Conservation (phyloP, 371 early-diverging fungal species). For the Syncephalastrum sp. region DNA sequence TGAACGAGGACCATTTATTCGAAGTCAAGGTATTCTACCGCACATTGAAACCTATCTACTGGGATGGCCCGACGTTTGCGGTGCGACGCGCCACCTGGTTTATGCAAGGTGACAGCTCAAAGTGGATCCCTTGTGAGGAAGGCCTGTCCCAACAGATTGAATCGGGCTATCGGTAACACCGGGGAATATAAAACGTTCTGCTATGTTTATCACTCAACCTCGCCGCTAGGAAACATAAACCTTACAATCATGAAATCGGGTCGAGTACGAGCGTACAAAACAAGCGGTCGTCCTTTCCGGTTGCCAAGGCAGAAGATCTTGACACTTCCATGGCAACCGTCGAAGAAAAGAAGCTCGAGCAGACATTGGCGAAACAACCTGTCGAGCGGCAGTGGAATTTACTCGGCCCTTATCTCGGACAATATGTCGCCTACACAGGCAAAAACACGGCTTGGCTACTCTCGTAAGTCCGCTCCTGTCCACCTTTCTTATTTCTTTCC, state of each 20-base stretch:
- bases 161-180: constrained; percentile 69
- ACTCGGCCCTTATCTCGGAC: constrained; percentile 75
- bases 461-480: constrained; percentile 40
- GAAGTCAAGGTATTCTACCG: constrained; percentile 73
- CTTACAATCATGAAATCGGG: constrained; percentile 5
- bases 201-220: not conserved
- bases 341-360: constrained; percentile 38
- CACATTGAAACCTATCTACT: constrained; percentile 76
- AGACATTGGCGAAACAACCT: constrained; percentile 28
- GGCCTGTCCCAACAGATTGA: constrained; percentile 78
- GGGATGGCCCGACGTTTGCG: constrained; percentile 81
- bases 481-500: not conserved
- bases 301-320: constrained; percentile 14
- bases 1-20: constrained; percentile 77
- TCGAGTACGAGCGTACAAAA: constrained; percentile 20
- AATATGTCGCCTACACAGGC: constrained; percentile 71
- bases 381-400: constrained; percentile 66
- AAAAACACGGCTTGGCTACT: constrained; percentile 64
- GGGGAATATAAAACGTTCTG: not conserved
- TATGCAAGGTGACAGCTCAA: constrained; percentile 58
- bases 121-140: constrained; percentile 79
- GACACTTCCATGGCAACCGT: constrained; percentile 18
- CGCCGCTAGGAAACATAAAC: constrained; percentile 11
- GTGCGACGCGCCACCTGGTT: constrained; percentile 86
- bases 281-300: constrained; percentile 13